Percentiles rank a stretch among this genome's conserved stretches.
phyloP scores from a whole-genome alignment of 805 yeast genomes.

The Saccharomycodes ludwigii region DNA sequence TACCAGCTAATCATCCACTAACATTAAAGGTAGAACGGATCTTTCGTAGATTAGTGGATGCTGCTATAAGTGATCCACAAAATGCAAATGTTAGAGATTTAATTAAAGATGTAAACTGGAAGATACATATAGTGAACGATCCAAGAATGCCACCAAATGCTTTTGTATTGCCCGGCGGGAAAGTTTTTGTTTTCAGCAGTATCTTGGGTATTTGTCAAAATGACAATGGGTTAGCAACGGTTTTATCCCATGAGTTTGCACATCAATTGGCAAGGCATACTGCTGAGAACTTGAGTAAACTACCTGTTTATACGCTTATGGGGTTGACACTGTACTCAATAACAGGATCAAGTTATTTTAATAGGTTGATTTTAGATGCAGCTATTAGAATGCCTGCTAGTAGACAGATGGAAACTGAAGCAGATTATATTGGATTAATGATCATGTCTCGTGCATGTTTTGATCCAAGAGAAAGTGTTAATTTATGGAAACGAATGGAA shows the following conservation, averaged over 20 bases:
- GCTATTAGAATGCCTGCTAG: conserved; percentile 71
- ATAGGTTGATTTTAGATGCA: conserved; percentile 41
- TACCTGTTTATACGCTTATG: conserved; percentile 54
- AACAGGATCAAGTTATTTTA: conserved; percentile 47
- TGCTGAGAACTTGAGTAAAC: conserved; percentile 65
- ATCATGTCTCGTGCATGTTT: conserved; percentile 86
- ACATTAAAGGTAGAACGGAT: conserved; percentile 43
- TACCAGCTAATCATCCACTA: conserved; percentile 55
- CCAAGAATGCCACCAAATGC: conserved; percentile 84
- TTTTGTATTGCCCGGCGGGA: conserved; percentile 91
- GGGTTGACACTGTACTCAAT: conserved; percentile 42
- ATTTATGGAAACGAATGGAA: conserved; percentile 77
- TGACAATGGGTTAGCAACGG: conserved; percentile 93
- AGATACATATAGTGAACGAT: conserved; percentile 64
- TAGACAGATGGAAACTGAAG: conserved; percentile 90
- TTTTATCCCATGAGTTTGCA: conserved; percentile 83
- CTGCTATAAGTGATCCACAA: conserved; percentile 32
- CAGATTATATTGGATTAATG: conserved; percentile 88
- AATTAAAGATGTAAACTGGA: conserved; percentile 42
- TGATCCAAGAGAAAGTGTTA: conserved; percentile 60
- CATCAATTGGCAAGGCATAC: conserved; percentile 92
- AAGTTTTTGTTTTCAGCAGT: conserved; percentile 77
- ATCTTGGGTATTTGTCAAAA: conserved; percentile 67
- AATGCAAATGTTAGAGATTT: conserved; percentile 21
- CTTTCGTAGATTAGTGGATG: conserved; percentile 51